Percentiles rank a stretch among this genome's conserved stretches.
These are phyloP conservation scores for Penicillium freii DNA, from an alignment of 2,329 filamentous ascomycete species.

Conservation along the genomic window DNA sequence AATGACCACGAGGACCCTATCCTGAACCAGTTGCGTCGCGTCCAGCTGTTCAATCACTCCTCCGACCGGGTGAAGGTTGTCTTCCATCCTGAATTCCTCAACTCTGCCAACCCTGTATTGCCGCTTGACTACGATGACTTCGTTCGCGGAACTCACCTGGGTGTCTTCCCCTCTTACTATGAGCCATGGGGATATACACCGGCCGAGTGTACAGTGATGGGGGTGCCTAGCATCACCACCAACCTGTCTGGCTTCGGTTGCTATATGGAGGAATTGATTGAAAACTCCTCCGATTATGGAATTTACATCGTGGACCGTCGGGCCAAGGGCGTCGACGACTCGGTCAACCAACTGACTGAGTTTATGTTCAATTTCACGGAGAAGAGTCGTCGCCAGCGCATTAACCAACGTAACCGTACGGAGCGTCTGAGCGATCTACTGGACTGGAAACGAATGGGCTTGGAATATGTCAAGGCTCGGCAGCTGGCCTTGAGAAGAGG, in stretches of 20 bases:
- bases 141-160: constrained; percentile 91
- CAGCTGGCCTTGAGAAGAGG: constrained; percentile 81
- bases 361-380: constrained; percentile 92
- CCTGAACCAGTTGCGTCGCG: constrained; percentile 89
- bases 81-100: constrained; percentile 97
- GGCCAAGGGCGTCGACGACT: constrained; percentile 93
- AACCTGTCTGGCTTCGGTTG: constrained; percentile 97
- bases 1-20: constrained; percentile 93
- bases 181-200: constrained; percentile 99
- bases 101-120: constrained; percentile 90
- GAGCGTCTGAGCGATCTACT: constrained; percentile 91
- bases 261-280: constrained; percentile 99
- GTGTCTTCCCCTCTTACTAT: constrained; percentile 96
- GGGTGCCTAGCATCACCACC: constrained; percentile 95
- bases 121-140: constrained; percentile 98
- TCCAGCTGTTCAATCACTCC: constrained; percentile 95
- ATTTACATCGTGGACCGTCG: constrained; percentile 98
- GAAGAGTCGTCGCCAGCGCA: constrained; percentile 93
- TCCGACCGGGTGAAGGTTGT: constrained; percentile 94
- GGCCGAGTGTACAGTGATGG: constrained; percentile 98
- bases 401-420: constrained; percentile 97
- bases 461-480: constrained; percentile 98
- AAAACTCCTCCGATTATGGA: constrained; percentile 96
- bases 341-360: constrained; percentile 87
- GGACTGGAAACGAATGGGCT: constrained; percentile 99